Conservation (phyloP, 1,284 basidiomycete species). For the Prillingera fragicola region DNA sequence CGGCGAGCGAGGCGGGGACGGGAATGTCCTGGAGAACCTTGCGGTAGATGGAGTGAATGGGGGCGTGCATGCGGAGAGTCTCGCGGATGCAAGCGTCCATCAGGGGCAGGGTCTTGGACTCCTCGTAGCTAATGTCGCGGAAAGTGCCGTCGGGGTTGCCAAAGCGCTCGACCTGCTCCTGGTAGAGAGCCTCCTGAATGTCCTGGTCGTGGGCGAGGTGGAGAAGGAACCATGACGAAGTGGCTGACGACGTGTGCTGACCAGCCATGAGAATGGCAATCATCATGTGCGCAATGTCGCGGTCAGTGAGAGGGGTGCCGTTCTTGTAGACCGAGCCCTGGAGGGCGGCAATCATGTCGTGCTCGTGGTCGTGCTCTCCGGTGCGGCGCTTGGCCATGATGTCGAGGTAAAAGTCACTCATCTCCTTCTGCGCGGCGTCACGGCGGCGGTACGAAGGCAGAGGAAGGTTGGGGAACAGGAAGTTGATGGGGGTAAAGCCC, state of each 20-base stretch:
- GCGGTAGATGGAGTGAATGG: conserved; percentile 75
- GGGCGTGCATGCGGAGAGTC: conserved; percentile 85
- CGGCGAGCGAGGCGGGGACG: conserved; percentile 72
- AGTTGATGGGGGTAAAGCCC: conserved; percentile 86
- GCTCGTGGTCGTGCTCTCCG: conserved; percentile 55
- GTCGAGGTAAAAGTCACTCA: conserved; percentile 87
- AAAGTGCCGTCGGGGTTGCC: conserved; percentile 73
- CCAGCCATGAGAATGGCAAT: conserved; percentile 95
- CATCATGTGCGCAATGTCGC: conserved; percentile 66
- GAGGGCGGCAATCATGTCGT: conserved; percentile 90
- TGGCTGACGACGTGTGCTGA: conserved; percentile 93
- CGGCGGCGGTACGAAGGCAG: conserved; percentile 80
- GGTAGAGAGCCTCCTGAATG: conserved; percentile 71
- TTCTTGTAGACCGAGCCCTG: conserved; percentile 80
- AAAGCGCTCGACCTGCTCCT: conserved; percentile 84
- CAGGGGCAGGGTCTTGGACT: conserved; percentile 72
- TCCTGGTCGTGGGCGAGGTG: conserved; percentile 78
- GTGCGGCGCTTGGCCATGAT: conserved; percentile 73
- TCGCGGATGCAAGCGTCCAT: conserved; percentile 88
- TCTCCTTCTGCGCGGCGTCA: conserved; percentile 84
- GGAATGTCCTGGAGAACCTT: conserved; percentile 78
- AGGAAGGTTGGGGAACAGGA: conserved; percentile 90
- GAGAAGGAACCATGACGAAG: conserved; percentile 85
- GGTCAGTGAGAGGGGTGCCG: conserved; percentile 71
- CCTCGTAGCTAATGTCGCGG: conserved; percentile 78